Evolutionary conservation across 2,329 filamentous ascomycete genomes (phyloP), one percentile per base, ranked within the genome.

Genomic region (Geoglossum cookeanum): DNA sequence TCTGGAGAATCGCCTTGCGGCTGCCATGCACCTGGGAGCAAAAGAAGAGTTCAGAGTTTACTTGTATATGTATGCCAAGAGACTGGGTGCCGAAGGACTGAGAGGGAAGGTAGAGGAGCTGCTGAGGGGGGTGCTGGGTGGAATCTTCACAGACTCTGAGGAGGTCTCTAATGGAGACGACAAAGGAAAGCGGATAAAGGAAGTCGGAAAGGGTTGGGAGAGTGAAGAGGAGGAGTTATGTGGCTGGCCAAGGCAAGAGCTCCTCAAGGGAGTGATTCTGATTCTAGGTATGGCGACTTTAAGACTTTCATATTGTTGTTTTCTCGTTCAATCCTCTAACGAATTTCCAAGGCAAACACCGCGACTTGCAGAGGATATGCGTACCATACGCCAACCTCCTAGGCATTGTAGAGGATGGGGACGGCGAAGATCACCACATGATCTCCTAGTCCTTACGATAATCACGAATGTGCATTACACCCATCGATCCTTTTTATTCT

Each of bases 41-140:
- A 85, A 82, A 63, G 90, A 97, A 59, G 92, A 98, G 68, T 98
- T 97, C 71, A 81, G 88, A 58, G 75, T 95, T 1, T 97, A 97
- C 65, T 74, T 98, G n/a, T 85, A 89, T 65, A 97, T 97, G 89
- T 98, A 98, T 65, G 91, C 90, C 3, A 97, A 96, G 72, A 83
- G 92, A 0, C 79, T 98, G 4, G 92, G 92, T 0, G 88, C 89
- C 0, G 94, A 98, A 68, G 89, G 89, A 0, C 73, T 91, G 55
- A 81, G 84, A 63, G 77, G 80, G 58, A 98, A 98, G 71, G 89
- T 96, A 1, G 91, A 97, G 67, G 94, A 98, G 72, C 74, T 98
- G 8, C 74, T 97, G 32, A 84, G 87, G 63, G 85, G 81, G 51
- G 73, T 98, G 47, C 75, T 94, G 54, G 89, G 90, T 6, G 85